Evolutionary conservation across 129 eudicot genomes (phyloP).

Genomic region (Artemisia annua): DNA sequence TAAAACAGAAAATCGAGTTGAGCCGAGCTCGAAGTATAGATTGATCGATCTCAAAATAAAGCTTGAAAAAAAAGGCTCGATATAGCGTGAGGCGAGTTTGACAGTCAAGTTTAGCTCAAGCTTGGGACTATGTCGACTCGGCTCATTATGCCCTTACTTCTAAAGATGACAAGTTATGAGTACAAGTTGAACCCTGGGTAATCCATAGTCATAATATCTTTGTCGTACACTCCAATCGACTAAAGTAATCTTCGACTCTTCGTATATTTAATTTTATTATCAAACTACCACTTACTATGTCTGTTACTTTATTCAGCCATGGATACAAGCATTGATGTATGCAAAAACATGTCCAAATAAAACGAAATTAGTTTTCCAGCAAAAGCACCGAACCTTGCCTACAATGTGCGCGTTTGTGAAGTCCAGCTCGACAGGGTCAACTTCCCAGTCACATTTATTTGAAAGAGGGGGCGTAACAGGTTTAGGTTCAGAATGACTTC

Average conservation of each 20-base stretch:
- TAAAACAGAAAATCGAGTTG: no score
- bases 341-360: conserved; percentile 11
- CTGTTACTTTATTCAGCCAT: neutral
- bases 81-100: no score
- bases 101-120: no score
- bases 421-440: conserved; percentile 90
- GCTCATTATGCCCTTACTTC: neutral
- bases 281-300: conserved; percentile 10
- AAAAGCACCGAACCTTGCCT: conserved; percentile 71
- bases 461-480: conserved; percentile 98
- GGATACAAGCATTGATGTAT: neutral
- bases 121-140: no score
- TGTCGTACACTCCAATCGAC: neutral
- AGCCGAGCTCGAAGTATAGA: no score
- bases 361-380: conserved; percentile 13
- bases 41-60: no score
- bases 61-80: no score
- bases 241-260: conserved; percentile 3
- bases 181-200: neutral
- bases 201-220: neutral
- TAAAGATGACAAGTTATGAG: neutral
- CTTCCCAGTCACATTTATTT: conserved; percentile 96
- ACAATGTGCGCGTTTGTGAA: conserved; percentile 68
- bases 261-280: neutral
- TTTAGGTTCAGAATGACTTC: conserved; percentile 96